Evolutionary conservation across 1,284 basidiomycete species (phyloP), one percentile per base, ranked within the genome.

Genomic region (Anthracocystis panici-leucophaei): DNA sequence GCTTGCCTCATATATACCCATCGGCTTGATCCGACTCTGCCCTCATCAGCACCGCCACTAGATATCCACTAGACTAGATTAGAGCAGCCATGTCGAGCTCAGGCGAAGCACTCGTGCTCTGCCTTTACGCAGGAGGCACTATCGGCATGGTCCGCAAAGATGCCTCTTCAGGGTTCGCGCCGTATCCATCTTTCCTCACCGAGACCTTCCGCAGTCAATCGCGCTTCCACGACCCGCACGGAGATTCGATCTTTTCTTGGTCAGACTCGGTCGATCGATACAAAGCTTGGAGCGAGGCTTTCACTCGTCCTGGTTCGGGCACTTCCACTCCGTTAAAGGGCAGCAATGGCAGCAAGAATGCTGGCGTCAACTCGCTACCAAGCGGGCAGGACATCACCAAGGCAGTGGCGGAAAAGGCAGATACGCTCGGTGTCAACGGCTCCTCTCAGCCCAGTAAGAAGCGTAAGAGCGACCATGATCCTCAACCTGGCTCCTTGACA

Each of bases 111-210:
- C 64, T 89, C 57, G 93, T 95, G 6, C 90, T 95, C 51, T 88
- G 94, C 68, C 90, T 95, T 50, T 94, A 94, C 86, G 89, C 89
- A 58, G 93, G 93, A 54, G 93, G 92, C 31, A 94, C 93, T 0
- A 92, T 94, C 75, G 84, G 83, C 46, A 84, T 82, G 82, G 74
- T 81, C 21, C 65, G 55, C 63, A 72, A 79, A 33, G 89, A 91
- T 71, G 83, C 81, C 11, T 75, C 78, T 1, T 72, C 77, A 12
- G 93, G 93, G 54, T 95, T 94, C 83, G 91, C 92, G 14, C 92
- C 93, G 12, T 93, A 95, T 82, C 92, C 93, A 0, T 91, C 91
- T 75, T 95, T 94, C 85, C 87, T 96, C 72, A 82, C 79, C n/a
- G 81, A 78, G 92, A 86, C 93, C 90, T 89, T 95, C 45, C 88